Evolutionary conservation across 352 stramenopile species (phyloP).

Genomic region (Pythium pyrilobum): DNA sequence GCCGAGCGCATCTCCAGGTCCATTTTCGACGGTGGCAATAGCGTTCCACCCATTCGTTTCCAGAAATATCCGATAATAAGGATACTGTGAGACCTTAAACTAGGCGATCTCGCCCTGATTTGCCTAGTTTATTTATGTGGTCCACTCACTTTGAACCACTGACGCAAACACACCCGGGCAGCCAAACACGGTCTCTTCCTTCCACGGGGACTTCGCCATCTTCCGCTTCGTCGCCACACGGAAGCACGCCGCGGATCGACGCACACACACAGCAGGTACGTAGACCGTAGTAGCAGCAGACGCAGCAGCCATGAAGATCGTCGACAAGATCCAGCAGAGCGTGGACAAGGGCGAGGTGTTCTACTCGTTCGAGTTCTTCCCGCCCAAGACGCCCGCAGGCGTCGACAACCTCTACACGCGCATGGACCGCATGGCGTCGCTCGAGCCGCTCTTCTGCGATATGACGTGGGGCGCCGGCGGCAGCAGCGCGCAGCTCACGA

Average conservation of each 20-base stretch:
- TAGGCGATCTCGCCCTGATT: background rate
- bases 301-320: conserved; percentile 68
- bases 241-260: too few relatives aligned
- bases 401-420: conserved; percentile 97
- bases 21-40: background rate
- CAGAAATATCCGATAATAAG: conserved; percentile 13
- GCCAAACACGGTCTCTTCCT: background rate
- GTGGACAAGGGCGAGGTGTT: conserved; percentile 74
- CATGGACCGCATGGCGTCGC: conserved; percentile 94
- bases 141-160: conserved; percentile 23
- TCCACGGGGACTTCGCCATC: too few relatives aligned
- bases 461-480: conserved; percentile 99
- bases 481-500: conserved; percentile 93
- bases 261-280: background rate
- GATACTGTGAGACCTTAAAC: background rate
- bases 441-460: conserved; percentile 96
- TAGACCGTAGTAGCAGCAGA: background rate
- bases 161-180: conserved; percentile 9
- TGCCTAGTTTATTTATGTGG: conserved; percentile 6
- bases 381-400: conserved; percentile 93
- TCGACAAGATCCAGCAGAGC: conserved; percentile 70
- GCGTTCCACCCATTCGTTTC: background rate
- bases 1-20: background rate
- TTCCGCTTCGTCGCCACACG: too few relatives aligned
- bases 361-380: conserved; percentile 99